Percentiles rank a stretch among this genome's conserved stretches.
These are phyloP conservation scores for Corylus avellana DNA, from an alignment of 306 rosid genomes.

Conservation along the genomic window DNA sequence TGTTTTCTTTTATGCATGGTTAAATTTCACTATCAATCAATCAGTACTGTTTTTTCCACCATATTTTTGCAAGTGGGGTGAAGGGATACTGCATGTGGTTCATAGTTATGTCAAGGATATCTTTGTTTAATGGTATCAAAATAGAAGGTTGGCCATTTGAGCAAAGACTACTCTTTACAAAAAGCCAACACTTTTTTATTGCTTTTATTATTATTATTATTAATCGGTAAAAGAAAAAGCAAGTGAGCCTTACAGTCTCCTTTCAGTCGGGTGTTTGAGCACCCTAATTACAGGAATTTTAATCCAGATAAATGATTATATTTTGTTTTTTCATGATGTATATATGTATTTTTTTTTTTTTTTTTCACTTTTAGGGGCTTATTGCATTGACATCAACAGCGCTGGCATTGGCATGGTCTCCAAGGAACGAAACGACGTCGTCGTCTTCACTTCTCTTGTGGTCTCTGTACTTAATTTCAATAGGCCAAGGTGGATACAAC, in stretches of 20 bases:
- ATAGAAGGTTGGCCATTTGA: background rate
- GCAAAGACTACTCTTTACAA: background rate
- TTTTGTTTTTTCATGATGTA: background rate
- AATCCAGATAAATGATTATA: background rate
- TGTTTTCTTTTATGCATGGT: background rate
- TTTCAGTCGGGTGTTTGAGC: too few species aligned
- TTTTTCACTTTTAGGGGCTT: slow-evolving; percentile 62
- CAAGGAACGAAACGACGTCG: slow-evolving; percentile 52
- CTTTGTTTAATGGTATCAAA: background rate
- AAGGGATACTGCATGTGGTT: background rate
- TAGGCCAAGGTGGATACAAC: slow-evolving; percentile 90
- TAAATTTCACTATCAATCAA: background rate
- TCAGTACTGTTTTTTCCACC: background rate
- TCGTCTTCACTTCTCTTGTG: slow-evolving; percentile 62
- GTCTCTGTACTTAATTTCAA: slow-evolving; percentile 77
- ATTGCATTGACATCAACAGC: slow-evolving; percentile 80
- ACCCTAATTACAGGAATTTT: too few species aligned
- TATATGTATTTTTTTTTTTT: background rate
- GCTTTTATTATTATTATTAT: background rate
- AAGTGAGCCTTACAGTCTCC: too few species aligned
- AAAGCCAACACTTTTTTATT: background rate
- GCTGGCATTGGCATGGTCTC: slow-evolving; percentile 52
- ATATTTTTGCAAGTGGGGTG: background rate
- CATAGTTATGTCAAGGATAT: background rate
- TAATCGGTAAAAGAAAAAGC: too few species aligned